Conservation (phyloP, 768 basidiomycete species). For the Hericium erinaceus region DNA sequence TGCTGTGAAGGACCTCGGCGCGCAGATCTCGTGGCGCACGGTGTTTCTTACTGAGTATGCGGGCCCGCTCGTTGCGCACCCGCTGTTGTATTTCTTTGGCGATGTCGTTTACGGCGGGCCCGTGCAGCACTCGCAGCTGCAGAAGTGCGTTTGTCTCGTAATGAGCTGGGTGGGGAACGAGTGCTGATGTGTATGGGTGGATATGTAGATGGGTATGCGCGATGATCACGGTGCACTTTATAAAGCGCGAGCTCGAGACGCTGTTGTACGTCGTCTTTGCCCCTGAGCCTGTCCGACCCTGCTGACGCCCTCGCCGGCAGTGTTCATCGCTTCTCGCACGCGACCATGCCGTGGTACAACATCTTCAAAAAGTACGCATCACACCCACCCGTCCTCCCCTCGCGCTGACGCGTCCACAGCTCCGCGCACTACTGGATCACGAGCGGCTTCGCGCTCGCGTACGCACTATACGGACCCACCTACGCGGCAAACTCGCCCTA, state of each 20-base stretch:
- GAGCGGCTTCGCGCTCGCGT: constrained; percentile 63
- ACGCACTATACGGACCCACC: constrained; percentile 72
- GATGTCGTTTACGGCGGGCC: constrained; percentile 57
- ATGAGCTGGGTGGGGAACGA: background rate
- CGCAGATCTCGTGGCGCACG: constrained; percentile 81
- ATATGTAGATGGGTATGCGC: constrained; percentile 50
- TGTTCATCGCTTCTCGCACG: constrained; percentile 92
- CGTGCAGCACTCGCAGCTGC: constrained; percentile 67
- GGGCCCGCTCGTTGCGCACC: constrained; percentile 87
- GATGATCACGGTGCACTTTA: constrained; percentile 78
- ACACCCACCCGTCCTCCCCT: no score
- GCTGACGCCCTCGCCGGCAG: constrained; percentile 25
- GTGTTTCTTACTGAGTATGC: constrained; percentile 94
- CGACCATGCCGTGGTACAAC: constrained; percentile 82
- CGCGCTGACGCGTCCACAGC: background rate
- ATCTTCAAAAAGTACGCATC: constrained; percentile 96
- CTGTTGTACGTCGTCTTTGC: constrained; percentile 55
- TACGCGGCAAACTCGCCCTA: constrained; percentile 60
- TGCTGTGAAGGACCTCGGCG: constrained; percentile 81
- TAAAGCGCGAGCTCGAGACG: constrained; percentile 90
- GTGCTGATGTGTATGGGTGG: constrained; percentile 33
- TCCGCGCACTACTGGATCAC: constrained; percentile 9
- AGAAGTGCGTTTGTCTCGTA: constrained; percentile 42
- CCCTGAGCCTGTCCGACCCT: background rate
- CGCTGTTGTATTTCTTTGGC: constrained; percentile 69